These are phyloP conservation scores for Penicillium sp. DNA, from an alignment of 2,329 filamentous ascomycete genomes.

Conservation along the genomic window DNA sequence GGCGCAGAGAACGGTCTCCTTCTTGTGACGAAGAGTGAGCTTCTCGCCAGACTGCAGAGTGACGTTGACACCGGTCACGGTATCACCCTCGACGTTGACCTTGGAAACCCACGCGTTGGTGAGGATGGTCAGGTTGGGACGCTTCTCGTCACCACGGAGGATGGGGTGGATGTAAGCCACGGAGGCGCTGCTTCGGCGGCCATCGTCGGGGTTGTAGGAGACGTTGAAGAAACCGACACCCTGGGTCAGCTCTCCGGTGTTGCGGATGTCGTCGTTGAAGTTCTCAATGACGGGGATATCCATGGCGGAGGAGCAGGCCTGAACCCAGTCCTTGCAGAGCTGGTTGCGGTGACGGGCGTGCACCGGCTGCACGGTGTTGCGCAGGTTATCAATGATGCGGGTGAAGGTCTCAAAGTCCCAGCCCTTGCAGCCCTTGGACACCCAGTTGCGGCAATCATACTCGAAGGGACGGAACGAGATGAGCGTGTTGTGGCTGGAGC, in stretches of 20 bases:
- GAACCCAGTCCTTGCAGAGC: constrained; percentile 87
- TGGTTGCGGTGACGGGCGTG: constrained; percentile 85
- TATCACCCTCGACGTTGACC: constrained; percentile 70
- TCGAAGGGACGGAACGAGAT: constrained; percentile 91
- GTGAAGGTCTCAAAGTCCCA: constrained; percentile 88
- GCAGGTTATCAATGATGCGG: constrained; percentile 77
- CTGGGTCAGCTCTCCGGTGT: constrained; percentile 70
- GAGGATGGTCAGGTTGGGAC: constrained; percentile 80
- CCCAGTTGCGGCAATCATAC: constrained; percentile 85
- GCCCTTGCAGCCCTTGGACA: constrained; percentile 75
- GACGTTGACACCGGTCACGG: constrained; percentile 73
- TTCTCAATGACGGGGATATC: constrained; percentile 79
- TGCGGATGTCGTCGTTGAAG: constrained; percentile 82
- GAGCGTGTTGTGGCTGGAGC: constrained; percentile 90
- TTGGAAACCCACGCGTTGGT: constrained; percentile 87
- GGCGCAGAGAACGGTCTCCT: constrained; percentile 77
- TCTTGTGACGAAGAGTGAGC: constrained; percentile 61
- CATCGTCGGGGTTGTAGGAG: constrained; percentile 87
- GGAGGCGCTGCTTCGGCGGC: constrained; percentile 79
- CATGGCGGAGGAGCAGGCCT: constrained; percentile 75
- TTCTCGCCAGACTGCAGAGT: constrained; percentile 63
- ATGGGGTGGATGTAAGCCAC: constrained; percentile 94
- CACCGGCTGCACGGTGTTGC: constrained; percentile 88
- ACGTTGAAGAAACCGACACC: constrained; percentile 90
- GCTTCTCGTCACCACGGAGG: constrained; percentile 76